Conservation (phyloP, 768 basidiomycete genomes). For the Amanita polypyramis region DNA sequence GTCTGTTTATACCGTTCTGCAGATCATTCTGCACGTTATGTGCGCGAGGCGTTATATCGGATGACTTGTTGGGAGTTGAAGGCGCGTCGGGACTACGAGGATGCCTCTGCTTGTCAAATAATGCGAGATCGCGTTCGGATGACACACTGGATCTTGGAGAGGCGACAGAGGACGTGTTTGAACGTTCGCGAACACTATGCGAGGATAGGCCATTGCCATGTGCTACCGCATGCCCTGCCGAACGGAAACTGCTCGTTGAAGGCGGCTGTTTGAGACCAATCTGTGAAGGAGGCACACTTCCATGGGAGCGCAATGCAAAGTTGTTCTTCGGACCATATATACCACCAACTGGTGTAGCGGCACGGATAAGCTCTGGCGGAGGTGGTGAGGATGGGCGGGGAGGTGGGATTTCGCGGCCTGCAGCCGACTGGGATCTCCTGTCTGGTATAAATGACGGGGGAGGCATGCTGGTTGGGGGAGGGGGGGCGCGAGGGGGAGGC, state of each 20-base stretch:
- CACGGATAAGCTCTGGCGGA: constrained; percentile 85
- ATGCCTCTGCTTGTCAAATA: constrained; percentile 12
- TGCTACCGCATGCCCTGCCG: constrained; percentile 51
- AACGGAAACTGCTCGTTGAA: constrained; percentile 78
- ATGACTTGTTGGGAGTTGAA: constrained; percentile 35
- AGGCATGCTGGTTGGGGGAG: constrained; percentile 60
- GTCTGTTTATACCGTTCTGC: constrained; percentile 14
- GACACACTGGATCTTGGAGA: constrained; percentile 79
- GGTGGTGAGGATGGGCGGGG: constrained; percentile 89
- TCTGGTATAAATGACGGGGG: constrained; percentile 76
- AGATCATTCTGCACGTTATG: constrained; percentile 13
- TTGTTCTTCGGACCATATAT: constrained; percentile 58
- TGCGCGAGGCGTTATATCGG: constrained; percentile 30
- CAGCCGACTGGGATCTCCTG: constrained; percentile 32
- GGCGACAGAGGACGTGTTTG: constrained; percentile 55
- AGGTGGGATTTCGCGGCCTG: constrained; percentile 55
- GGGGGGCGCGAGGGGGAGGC: constrained; percentile 68
- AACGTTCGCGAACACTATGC: constrained; percentile 43
- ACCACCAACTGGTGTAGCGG: constrained; percentile 55
- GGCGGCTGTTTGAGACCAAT: constrained; percentile 58
- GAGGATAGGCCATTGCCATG: constrained; percentile 37
- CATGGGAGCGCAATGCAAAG: constrained; percentile 48
- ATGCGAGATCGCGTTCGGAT: constrained; percentile 51
- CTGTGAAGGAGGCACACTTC: constrained; percentile 65
- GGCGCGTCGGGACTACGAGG: constrained; percentile 18